phyloP scores from a whole-genome alignment of 345 rosid species.

The Bruguiera parviflora region DNA sequence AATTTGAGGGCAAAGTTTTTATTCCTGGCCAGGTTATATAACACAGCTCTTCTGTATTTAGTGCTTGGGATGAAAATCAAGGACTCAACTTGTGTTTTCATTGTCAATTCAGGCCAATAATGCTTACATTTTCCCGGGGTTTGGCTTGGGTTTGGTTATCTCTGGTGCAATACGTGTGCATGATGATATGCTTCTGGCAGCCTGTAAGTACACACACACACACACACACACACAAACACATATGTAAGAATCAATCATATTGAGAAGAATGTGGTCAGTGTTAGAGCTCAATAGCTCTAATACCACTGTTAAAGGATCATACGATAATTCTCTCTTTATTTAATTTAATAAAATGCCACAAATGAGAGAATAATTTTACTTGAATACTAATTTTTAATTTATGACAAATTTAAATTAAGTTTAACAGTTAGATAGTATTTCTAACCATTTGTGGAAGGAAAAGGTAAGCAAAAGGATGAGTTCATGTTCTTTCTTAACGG shows the following conservation, averaged over 20 bases:
- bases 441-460: no score
- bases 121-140: slow-evolving; percentile 90
- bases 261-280: no score
- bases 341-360: no score
- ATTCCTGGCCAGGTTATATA: slow-evolving; percentile 76
- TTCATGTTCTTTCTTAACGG: no score
- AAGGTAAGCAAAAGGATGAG: background rate
- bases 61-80: slow-evolving; percentile 2
- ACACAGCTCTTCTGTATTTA: background rate
- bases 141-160: slow-evolving; percentile 88
- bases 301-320: no score
- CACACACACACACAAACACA: no score
- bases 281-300: no score
- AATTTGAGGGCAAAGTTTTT: slow-evolving; percentile 56
- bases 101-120: slow-evolving; percentile 70
- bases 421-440: no score
- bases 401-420: no score
- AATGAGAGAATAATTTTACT: no score
- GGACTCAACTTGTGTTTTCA: background rate
- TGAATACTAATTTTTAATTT: no score
- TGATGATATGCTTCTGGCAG: slow-evolving; percentile 92
- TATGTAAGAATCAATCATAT: background rate
- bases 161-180: slow-evolving; percentile 88
- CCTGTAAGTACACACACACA: slow-evolving; percentile 55
- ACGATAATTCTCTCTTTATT: no score